Conservation (phyloP, 495 filamentous ascomycete genomes). For the Xeromyces bisporus region DNA sequence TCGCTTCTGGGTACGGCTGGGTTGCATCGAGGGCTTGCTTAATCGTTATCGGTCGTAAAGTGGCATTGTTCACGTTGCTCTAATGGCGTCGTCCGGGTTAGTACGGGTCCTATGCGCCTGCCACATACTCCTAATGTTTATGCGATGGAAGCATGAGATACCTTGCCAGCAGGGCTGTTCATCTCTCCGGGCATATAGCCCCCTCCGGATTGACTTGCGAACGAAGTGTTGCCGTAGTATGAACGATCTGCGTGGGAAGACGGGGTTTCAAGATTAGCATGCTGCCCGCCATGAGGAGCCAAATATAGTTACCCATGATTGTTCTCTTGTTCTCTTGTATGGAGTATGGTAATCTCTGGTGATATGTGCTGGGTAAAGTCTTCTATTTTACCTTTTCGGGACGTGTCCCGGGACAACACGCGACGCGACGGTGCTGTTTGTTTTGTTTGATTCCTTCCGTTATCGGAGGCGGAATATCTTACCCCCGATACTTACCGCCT, state of each 20-base stretch:
- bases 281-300: neutral
- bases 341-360: too few species aligned
- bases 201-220: constrained; percentile 39
- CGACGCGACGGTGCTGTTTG: constrained; percentile 26
- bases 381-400: constrained; percentile 28
- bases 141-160: too few species aligned
- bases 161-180: constrained; percentile 25
- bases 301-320: constrained; percentile 17
- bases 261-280: too few species aligned
- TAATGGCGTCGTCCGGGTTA: too few species aligned
- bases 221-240: constrained; percentile 38
- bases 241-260: neutral
- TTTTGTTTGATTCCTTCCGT: constrained; percentile 21
- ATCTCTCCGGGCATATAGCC: constrained; percentile 45
- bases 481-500: constrained; percentile 32
- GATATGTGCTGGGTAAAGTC: too few species aligned
- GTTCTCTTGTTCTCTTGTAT: too few species aligned
- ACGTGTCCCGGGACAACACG: constrained; percentile 20
- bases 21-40: constrained; percentile 78
- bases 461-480: too few species aligned
- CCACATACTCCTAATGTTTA: too few species aligned
- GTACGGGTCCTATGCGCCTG: too few species aligned
- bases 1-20: constrained; percentile 53
- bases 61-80: constrained; percentile 40
- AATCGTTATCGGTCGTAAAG: constrained; percentile 80